These are phyloP conservation scores for Turnera subulata DNA, from an alignment of 345 rosid genomes.

Conservation along the genomic window DNA sequence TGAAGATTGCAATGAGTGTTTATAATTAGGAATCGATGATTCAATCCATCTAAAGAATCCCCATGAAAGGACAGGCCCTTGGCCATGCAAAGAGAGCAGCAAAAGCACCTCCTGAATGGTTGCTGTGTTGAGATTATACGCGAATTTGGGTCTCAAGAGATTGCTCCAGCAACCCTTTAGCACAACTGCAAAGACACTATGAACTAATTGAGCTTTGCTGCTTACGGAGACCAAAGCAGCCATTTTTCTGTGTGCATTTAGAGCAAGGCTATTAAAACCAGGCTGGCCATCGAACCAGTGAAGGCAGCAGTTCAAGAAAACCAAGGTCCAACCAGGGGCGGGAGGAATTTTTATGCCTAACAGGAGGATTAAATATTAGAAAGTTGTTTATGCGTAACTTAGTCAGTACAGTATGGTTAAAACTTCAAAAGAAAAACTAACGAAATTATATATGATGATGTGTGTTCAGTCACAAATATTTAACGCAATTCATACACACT, in stretches of 20 bases:
- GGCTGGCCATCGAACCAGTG: too few relatives aligned
- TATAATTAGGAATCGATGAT: slow-evolving; percentile 38
- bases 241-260: slow-evolving; percentile 5
- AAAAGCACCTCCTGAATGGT: slow-evolving; percentile 47
- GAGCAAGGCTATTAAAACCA: too few relatives aligned
- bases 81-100: slow-evolving; percentile 32
- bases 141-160: slow-evolving; percentile 34
- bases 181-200: slow-evolving; percentile 40
- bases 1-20: slow-evolving; percentile 60
- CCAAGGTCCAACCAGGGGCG: too few relatives aligned
- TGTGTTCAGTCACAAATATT: too few relatives aligned
- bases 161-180: slow-evolving; percentile 68
- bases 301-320: too few relatives aligned
- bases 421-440: too few relatives aligned
- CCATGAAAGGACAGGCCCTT: slow-evolving; percentile 48
- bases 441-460: too few relatives aligned
- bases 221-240: slow-evolving; percentile 1
- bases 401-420: too few relatives aligned
- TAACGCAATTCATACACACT: too few relatives aligned
- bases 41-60: slow-evolving; percentile 56
- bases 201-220: slow-evolving; percentile 35
- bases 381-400: too few relatives aligned
- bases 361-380: too few relatives aligned
- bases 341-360: too few relatives aligned
- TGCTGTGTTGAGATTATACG: slow-evolving; percentile 39